Evolutionary conservation across 1,284 basidiomycete genomes (phyloP).

Genomic region (Cryptococcus floricola): DNA sequence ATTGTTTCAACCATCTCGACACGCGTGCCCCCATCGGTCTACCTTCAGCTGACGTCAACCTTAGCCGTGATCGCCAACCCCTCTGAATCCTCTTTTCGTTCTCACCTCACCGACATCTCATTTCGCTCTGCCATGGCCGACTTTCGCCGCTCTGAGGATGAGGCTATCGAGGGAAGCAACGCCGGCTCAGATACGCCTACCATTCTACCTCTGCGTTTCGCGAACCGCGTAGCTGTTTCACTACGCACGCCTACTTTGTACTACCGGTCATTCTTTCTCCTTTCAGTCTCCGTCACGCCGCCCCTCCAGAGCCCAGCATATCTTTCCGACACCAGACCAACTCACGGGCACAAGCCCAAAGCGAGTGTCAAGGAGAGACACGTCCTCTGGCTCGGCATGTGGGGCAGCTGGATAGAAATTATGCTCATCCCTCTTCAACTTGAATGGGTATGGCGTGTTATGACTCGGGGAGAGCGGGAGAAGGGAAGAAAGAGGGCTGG

Average conservation of each 20-base stretch:
- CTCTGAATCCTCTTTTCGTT: constrained; percentile 81
- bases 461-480: constrained; percentile 27
- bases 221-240: constrained; percentile 83
- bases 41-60: too few relatives aligned
- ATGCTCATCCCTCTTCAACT: constrained; percentile 30
- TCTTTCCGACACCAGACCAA: constrained; percentile 33
- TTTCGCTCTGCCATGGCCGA: constrained; percentile 89
- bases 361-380: constrained; percentile 24
- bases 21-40: too few relatives aligned
- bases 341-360: constrained; percentile 15
- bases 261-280: constrained; percentile 53
- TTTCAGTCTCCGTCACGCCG: constrained; percentile 68
- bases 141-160: constrained; percentile 60
- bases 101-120: constrained; percentile 90
- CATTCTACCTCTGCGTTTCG: constrained; percentile 67
- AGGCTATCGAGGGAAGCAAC: constrained; percentile 21
- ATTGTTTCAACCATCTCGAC: too few relatives aligned
- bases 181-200: background rate
- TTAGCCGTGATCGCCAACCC: constrained; percentile 91
- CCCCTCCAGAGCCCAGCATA: constrained; percentile 41
- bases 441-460: constrained; percentile 33
- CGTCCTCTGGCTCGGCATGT: constrained; percentile 37
- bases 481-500: constrained; percentile 37
- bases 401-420: constrained; percentile 41
- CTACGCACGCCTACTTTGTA: constrained; percentile 76